Percentiles rank a stretch among this genome's conserved stretches.
Evolutionary conservation across 1,284 basidiomycete species (phyloP).

Genomic region (Leccinum angustisporum): DNA sequence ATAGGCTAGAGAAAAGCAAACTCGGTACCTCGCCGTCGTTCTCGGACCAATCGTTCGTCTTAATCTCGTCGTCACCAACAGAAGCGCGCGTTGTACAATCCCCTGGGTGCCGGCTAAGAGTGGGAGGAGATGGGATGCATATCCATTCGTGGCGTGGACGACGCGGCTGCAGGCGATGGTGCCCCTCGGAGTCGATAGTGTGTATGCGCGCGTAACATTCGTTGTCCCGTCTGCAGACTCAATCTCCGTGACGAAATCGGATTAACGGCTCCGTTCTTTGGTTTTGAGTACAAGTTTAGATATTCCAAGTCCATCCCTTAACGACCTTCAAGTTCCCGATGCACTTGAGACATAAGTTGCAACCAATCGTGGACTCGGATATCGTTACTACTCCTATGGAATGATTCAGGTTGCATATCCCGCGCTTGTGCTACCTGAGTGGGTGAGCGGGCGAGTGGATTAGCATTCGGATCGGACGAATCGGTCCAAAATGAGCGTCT

Average conservation of each 20-base stretch:
- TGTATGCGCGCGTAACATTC: constrained; percentile 7
- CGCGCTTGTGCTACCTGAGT: constrained; percentile 44
- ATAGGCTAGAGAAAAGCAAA: too few species aligned
- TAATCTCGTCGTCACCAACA: constrained; percentile 37
- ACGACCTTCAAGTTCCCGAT: too few species aligned
- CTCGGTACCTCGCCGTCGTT: constrained; percentile 36
- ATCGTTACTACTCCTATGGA: too few species aligned
- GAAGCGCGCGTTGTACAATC: constrained; percentile 61
- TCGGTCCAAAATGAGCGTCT: constrained; percentile 72
- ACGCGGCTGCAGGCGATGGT: constrained; percentile 55
- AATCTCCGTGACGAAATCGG: constrained; percentile 45
- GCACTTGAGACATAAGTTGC: too few species aligned
- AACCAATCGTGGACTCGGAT: too few species aligned
- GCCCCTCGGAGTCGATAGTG: constrained; percentile 56
- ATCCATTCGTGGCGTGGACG: constrained; percentile 80
- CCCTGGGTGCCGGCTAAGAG: constrained; percentile 49
- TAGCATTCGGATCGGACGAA: constrained; percentile 47
- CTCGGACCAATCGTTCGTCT: constrained; percentile 43
- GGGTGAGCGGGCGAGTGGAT: constrained; percentile 50
- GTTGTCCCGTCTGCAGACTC: neutral
- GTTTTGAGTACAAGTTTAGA: too few species aligned
- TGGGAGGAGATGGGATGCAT: constrained; percentile 64
- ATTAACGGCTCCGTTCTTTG: too few species aligned
- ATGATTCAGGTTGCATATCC: too few species aligned
- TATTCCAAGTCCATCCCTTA: too few species aligned